Evolutionary conservation across 129 eudicot genomes (phyloP), one percentile per base, ranked within the genome.

Genomic region (Flaveria linearis): DNA sequence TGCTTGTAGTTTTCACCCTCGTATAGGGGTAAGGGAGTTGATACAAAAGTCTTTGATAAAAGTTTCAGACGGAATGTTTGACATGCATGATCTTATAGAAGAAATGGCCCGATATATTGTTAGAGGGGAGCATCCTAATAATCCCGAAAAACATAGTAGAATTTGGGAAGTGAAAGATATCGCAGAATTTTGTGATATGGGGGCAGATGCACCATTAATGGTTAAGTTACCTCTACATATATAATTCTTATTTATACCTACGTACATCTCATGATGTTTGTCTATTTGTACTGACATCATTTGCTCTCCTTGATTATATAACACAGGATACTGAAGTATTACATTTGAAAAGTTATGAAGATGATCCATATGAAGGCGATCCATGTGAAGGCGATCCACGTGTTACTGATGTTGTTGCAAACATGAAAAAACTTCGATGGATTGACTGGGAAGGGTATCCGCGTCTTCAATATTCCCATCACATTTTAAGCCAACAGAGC

Each of bases 341-440:
- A 63, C 3, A 1, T 26, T 30, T 36, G 23, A 6, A 7, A 1
- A 15, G 13, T 7, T 0, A 1, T 61, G 3, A 0, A 9, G 3
- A 0, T 3, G 30, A 28, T 2, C 3, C 4, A 28, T 28, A 5
- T 30, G 36, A 30, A 30, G 36, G 36, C 5, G n/a, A n/a, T n/a
- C n/a, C n/a, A n/a, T n/a, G n/a, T n/a, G n/a, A n/a, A n/a, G n/a
- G n/a, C n/a, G 2, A 25, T 61, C 67, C 42, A 25, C 16, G 42
- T 61, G 2, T 64, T 33, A 22, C 14, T 16, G 6, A 30, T 64
- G 70, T 64, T 64, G 70, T 64, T 64, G 70, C 49, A n/a, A 30
- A 64, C 47, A 64, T 64, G 49, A 64, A 36, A 47, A 64, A 33
- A 33, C 70, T 64, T 64, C 12, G 70, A 9, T 64, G 47, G 49